Evolutionary conservation across 176 grass and related monocot genomes (phyloP), one percentile per base, ranked within the genome.

Genomic region (Areca catechu): DNA sequence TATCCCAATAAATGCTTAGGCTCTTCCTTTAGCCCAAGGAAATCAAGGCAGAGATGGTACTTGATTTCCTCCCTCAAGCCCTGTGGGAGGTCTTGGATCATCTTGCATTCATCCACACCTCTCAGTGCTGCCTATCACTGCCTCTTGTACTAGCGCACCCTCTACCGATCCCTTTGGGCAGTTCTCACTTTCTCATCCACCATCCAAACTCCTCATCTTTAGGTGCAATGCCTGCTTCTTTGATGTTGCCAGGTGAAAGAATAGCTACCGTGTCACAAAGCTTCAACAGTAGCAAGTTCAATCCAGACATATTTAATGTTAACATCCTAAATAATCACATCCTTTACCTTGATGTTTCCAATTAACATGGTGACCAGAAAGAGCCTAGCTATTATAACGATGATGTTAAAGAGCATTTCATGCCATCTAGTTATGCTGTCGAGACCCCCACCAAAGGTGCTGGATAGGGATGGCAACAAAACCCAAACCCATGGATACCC

Each of bases 361-460:
- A 96, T 96, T 12, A 96, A 81, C 86, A 88, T 96, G 16, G 92
- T 96, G 6, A 96, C 83, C 0, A 96, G 78, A 17, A 96, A 43
- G 4, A 96, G 75, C 0, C 83, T 86, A 0, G 86, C 78, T 0
- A 86, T 96, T 67, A 96, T 87, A 51, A 83, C 85, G 23, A 96
- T 5, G 68, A 96, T 90, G 80, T 96, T 96, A 80, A 96, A 96
- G 48, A 84, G 80, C 52, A 96, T 90, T 77, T 96, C 92, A 22
- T 90, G 54, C 86, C 92, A 96, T 70, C 90, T 83, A 2, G 92
- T 96, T 15, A 86, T 90, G 77, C 83, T 96, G 77, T 87, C 86
- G 68, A 96, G 21, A 53, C 84, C 90, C 4, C 92, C 92, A 67
- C 92, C 92, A 63, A 96, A 96, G 0, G n/a, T n/a, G n/a, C n/a